Percentiles rank a stretch among this genome's conserved stretches.
These are phyloP conservation scores for Solanum chmielewskii DNA, from an alignment of 257 asterid species.

Conservation along the genomic window DNA sequence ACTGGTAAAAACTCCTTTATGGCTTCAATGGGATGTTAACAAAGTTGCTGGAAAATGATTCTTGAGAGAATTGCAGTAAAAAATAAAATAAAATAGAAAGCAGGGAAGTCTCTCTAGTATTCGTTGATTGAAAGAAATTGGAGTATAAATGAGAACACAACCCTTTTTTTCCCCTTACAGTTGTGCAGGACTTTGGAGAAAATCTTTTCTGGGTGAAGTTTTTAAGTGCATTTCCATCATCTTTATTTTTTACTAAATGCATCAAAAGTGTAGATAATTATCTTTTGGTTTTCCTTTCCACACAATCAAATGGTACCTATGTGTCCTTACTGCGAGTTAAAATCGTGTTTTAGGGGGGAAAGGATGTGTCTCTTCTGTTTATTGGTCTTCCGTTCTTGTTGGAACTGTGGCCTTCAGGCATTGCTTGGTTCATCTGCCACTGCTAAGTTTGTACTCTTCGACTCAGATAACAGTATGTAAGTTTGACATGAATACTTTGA, in stretches of 20 bases:
- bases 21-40: background rate
- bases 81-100: background rate
- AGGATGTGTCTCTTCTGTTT: background rate
- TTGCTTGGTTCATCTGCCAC: background rate
- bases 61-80: background rate
- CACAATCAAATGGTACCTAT: background rate
- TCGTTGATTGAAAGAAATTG: background rate
- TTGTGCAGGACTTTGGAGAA: background rate
- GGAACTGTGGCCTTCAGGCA: background rate
- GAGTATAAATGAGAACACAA: background rate
- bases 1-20: background rate
- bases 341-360: background rate
- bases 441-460: background rate
- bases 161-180: background rate
- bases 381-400: background rate
- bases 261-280: background rate
- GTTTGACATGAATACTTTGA: background rate
- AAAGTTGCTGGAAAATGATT: background rate
- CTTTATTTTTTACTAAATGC: background rate
- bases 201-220: background rate
- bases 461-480: background rate
- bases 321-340: background rate
- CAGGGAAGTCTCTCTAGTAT: background rate
- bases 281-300: background rate
- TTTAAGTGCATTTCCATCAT: background rate